Percentiles rank a stretch among this genome's conserved stretches.
Conservation (phyloP, 768 basidiomycete genomes). For the Suillus plorans region DNA sequence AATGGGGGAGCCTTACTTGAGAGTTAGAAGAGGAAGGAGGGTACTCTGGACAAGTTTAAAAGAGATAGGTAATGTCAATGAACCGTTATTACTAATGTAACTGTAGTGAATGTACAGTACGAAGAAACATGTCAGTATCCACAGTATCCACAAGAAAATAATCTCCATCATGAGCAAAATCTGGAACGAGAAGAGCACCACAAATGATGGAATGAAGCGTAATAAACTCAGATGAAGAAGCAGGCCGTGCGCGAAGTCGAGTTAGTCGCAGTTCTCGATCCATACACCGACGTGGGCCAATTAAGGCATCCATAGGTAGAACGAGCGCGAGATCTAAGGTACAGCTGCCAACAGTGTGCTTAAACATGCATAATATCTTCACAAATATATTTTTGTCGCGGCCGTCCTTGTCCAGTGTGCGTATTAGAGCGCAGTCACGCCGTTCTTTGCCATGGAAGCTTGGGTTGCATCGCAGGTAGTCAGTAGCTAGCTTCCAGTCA, state of each 20-base stretch:
- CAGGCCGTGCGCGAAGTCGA: constrained; percentile 11
- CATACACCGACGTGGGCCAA: neutral
- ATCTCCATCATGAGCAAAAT: constrained; percentile 17
- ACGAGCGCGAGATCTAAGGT: constrained; percentile 17
- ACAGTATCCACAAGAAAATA: constrained; percentile 27
- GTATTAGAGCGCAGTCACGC: constrained; percentile 26
- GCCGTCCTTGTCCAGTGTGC: constrained; percentile 7
- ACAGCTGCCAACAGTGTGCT: constrained; percentile 1
- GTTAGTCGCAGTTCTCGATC: constrained; percentile 22
- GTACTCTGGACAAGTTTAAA: too few species aligned
- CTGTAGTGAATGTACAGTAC: too few species aligned
- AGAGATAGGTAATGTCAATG: too few species aligned
- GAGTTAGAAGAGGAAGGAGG: too few species aligned
- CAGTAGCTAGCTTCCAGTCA: neutral
- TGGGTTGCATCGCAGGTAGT: constrained; percentile 15
- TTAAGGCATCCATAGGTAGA: constrained; percentile 16
- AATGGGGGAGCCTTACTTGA: too few species aligned
- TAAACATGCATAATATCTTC: constrained; percentile 19
- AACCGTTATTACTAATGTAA: too few species aligned
- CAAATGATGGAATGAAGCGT: constrained; percentile 27
- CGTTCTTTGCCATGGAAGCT: constrained; percentile 10
- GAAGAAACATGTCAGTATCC: constrained; percentile 30
- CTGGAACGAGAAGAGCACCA: constrained; percentile 27
- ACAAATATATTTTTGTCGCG: neutral
- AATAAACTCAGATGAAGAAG: constrained; percentile 21